These are phyloP conservation scores for Tagetes erecta DNA, from an alignment of 129 eudicot genomes.

Conservation along the genomic window DNA sequence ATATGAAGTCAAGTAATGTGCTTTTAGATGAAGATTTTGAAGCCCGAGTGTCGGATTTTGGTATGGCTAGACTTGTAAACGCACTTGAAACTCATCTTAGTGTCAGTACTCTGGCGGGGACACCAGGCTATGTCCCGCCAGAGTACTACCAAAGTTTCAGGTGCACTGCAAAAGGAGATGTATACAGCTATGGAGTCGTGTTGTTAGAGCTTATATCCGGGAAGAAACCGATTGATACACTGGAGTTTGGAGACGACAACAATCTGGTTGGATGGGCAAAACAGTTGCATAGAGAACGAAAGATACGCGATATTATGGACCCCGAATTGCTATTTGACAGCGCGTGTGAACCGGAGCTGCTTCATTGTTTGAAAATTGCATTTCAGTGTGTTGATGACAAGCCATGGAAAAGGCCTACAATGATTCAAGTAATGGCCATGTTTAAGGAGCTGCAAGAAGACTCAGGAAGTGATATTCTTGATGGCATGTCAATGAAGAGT, in stretches of 20 bases:
- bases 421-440: conserved; percentile 94
- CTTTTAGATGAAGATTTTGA: conserved; percentile 79
- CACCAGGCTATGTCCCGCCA: conserved; percentile 90
- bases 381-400: conserved; percentile 83
- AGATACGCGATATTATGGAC: conserved; percentile 60
- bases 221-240: conserved; percentile 66
- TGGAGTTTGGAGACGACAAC: conserved; percentile 75
- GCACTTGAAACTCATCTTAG: conserved; percentile 83
- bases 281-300: conserved; percentile 56
- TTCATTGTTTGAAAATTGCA: conserved; percentile 67
- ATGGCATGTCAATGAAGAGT: conserved; percentile 68
- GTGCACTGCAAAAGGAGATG: conserved; percentile 90
- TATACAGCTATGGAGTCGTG: conserved; percentile 80
- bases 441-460: conserved; percentile 75
- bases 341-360: conserved; percentile 57
- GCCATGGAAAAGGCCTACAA: conserved; percentile 69
- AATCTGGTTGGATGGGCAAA: conserved; percentile 94
- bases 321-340: conserved; percentile 49
- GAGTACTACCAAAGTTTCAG: conserved; percentile 90
- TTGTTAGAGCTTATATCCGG: conserved; percentile 75
- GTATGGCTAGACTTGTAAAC: conserved; percentile 82
- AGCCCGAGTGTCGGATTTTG: conserved; percentile 86
- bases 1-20: conserved; percentile 86
- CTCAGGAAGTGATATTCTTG: conserved; percentile 81
- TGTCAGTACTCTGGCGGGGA: conserved; percentile 83